phyloP scores from a whole-genome alignment of 306 rosid species.

The Quercus aquifolioides region DNA sequence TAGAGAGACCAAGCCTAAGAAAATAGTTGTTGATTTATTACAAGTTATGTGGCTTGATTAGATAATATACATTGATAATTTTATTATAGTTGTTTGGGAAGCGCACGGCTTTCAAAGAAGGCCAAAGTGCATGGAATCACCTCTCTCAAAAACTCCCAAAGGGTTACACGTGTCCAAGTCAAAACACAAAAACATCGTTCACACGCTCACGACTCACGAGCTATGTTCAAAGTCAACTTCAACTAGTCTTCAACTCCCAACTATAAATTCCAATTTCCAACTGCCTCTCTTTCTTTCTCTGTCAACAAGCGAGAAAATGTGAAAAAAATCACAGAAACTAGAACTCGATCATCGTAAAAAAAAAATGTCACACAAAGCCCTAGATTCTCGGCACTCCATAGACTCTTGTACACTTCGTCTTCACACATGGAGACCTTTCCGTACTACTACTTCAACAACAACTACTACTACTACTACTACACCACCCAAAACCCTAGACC shows the following conservation, averaged over 20 bases:
- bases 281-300: background rate
- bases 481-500: background rate
- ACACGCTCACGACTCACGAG: too few relatives aligned
- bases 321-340: too few relatives aligned
- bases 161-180: background rate
- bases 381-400: conserved; percentile 57
- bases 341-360: background rate
- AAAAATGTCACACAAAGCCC: conserved; percentile 61
- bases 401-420: conserved; percentile 70
- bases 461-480: conserved; percentile 8
- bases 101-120: too few relatives aligned
- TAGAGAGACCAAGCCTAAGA: too few relatives aligned
- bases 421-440: conserved; percentile 78
- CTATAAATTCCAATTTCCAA: background rate
- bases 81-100: too few relatives aligned
- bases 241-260: background rate
- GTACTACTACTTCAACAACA: conserved; percentile 44
- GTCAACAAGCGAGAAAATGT: background rate
- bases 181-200: background rate
- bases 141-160: too few relatives aligned
- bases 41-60: too few relatives aligned
- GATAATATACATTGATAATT: too few relatives aligned
- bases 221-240: background rate
- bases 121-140: too few relatives aligned
- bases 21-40: too few relatives aligned